A percentile compares a stretch with the other conserved stretches of the same genome.
phyloP scores from a whole-genome alignment of 2,329 filamentous ascomycete species.

The Metarhizium brunneum region DNA sequence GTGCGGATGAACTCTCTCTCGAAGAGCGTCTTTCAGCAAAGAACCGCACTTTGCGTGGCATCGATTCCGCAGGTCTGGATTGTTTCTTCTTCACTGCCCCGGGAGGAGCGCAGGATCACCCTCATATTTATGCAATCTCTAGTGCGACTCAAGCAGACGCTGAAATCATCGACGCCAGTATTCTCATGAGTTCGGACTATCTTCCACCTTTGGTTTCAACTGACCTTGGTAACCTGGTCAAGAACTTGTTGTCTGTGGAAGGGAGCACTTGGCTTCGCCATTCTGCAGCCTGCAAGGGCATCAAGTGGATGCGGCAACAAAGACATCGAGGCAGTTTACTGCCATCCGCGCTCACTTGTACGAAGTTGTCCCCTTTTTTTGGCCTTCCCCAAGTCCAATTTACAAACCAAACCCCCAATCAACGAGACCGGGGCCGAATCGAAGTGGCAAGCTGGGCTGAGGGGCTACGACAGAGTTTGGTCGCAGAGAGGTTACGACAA shows the following conservation, averaged over 20 bases:
- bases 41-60: conserved; percentile 43
- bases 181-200: conserved; percentile 89
- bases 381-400: not conserved
- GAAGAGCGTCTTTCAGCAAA: conserved; percentile 52
- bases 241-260: conserved; percentile 66
- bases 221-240: conserved; percentile 62
- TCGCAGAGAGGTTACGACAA: conserved; percentile 18
- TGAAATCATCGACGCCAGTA: conserved; percentile 83
- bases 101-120: conserved; percentile 16
- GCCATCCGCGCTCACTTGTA: conserved; percentile 5
- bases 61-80: conserved; percentile 48
- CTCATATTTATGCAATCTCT: conserved; percentile 64
- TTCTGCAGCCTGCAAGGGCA: conserved; percentile 70
- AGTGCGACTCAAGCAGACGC: conserved; percentile 61
- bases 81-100: conserved; percentile 55
- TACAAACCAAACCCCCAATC: not conserved
- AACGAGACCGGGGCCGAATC: conserved; percentile 20
- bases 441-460: conserved; percentile 29
- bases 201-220: conserved; percentile 69
- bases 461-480: conserved; percentile 24
- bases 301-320: conserved; percentile 54
- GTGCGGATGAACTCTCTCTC: conserved; percentile 58
- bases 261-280: conserved; percentile 77
- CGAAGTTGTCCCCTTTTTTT: not conserved
- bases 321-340: conserved; percentile 7